Conservation (phyloP, 768 basidiomycete genomes). For the Saitozyma sp. region DNA sequence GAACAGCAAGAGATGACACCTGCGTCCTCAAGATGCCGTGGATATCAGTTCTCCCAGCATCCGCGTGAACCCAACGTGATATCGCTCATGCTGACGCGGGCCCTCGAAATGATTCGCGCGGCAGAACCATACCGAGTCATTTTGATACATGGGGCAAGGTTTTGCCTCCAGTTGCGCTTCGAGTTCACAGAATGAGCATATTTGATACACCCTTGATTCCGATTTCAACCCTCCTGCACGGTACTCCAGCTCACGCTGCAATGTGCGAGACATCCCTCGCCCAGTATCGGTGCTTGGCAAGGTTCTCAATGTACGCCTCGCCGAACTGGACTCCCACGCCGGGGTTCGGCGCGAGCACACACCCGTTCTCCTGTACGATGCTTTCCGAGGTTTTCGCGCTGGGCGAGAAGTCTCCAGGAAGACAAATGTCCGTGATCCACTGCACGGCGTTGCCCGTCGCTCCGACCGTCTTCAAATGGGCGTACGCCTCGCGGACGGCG, state of each 20-base stretch:
- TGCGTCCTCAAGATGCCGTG: not conserved
- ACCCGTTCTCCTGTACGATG: constrained; percentile 51
- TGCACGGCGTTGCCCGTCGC: constrained; percentile 62
- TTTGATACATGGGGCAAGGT: no score
- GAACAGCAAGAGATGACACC: not conserved
- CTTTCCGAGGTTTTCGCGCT: constrained; percentile 32
- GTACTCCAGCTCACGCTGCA: constrained; percentile 35
- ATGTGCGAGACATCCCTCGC: constrained; percentile 50
- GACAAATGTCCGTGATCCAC: constrained; percentile 52
- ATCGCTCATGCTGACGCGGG: no score
- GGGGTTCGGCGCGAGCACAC: constrained; percentile 49
- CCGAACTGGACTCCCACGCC: constrained; percentile 49
- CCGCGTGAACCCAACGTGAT: no score
- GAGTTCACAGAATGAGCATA: no score
- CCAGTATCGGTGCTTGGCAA: constrained; percentile 55
- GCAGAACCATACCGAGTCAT: no score
- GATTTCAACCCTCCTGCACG: not conserved
- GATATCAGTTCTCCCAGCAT: no score
- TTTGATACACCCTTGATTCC: no score
- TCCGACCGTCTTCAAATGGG: constrained; percentile 80
- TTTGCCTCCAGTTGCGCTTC: no score
- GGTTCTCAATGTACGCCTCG: constrained; percentile 48
- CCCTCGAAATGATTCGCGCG: no score
- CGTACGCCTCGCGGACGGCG: constrained; percentile 80
- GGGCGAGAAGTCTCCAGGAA: constrained; percentile 52